Conservation (phyloP, 805 yeast genomes). For the Candida coleopterorum region DNA sequence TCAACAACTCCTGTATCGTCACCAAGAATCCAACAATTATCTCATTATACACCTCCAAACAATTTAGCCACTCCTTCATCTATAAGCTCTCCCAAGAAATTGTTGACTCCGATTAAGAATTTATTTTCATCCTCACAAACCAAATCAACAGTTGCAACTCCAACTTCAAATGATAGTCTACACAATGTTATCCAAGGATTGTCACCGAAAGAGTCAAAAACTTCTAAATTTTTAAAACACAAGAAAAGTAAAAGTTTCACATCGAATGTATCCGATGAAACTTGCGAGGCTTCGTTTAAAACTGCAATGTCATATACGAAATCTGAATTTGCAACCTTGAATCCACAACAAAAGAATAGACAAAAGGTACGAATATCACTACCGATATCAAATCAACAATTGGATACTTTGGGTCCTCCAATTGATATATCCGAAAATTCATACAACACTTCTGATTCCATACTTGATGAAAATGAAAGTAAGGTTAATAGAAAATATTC, state of each 20-base stretch:
- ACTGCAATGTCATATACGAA: background rate
- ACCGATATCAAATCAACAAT: background rate
- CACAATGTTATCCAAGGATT: background rate
- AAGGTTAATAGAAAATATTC: constrained; percentile 12
- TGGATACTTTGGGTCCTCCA: constrained; percentile 5
- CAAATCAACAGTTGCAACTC: background rate
- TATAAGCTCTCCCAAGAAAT: constrained; percentile 30
- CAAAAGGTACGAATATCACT: background rate
- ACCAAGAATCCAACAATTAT: constrained; percentile 15
- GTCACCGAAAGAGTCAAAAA: constrained; percentile 5
- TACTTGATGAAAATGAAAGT: constrained; percentile 10
- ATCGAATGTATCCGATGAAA: background rate
- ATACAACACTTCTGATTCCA: constrained; percentile 3
- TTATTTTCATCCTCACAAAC: constrained; percentile 17
- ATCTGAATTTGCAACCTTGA: background rate
- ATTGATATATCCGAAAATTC: background rate
- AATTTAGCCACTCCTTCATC: constrained; percentile 6
- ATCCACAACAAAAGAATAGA: background rate
- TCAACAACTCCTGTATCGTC: constrained; percentile 18
- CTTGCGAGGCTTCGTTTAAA: background rate
- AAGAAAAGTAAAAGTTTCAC: constrained; percentile 2
- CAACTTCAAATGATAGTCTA: constrained; percentile 4
- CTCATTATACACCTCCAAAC: constrained; percentile 18
- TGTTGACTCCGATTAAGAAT: constrained; percentile 33
- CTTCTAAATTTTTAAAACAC: constrained; percentile 1